Percentiles rank a stretch among this genome's conserved stretches.
Conservation (phyloP, 768 basidiomycete species). For the Cyclocybe aegerita region DNA sequence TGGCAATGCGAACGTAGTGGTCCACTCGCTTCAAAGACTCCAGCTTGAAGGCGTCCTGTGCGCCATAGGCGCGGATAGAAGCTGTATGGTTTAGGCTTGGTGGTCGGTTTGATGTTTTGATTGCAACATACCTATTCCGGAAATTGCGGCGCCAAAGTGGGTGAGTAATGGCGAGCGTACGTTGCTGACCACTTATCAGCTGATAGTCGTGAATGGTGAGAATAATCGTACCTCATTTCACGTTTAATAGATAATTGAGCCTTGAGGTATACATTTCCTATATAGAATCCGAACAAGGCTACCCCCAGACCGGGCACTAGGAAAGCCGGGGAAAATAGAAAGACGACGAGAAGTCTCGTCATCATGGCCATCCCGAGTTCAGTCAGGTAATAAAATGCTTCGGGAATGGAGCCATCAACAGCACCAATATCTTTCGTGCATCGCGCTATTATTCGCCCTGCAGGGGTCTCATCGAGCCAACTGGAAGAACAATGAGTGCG, state of each 20-base stretch:
- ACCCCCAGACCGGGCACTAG: conserved; percentile 41
- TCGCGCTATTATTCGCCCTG: conserved; percentile 15
- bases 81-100: conserved; percentile 19
- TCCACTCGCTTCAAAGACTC: conserved; percentile 52
- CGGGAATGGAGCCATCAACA: conserved; percentile 46
- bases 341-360: conserved; percentile 37
- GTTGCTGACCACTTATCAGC: conserved; percentile 10
- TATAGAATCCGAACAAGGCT: conserved; percentile 37
- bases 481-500: conserved; percentile 14
- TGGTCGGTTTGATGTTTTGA: neutral
- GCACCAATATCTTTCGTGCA: conserved; percentile 25
- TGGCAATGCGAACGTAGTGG: conserved; percentile 44
- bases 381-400: conserved; percentile 22
- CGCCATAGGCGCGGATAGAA: conserved; percentile 65
- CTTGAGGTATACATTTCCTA: conserved; percentile 41
- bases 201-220: neutral
- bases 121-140: conserved; percentile 44
- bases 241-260: conserved; percentile 45
- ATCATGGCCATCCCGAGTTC: conserved; percentile 32
- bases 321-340: conserved; percentile 41
- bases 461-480: conserved; percentile 25
- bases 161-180: conserved; percentile 17
- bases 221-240: conserved; percentile 26
- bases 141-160: conserved; percentile 37
- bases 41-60: conserved; percentile 44